Evolutionary conservation across 2,329 filamentous ascomycete genomes (phyloP), one percentile per base, ranked within the genome.

Genomic region (Ascomycota sp.): DNA sequence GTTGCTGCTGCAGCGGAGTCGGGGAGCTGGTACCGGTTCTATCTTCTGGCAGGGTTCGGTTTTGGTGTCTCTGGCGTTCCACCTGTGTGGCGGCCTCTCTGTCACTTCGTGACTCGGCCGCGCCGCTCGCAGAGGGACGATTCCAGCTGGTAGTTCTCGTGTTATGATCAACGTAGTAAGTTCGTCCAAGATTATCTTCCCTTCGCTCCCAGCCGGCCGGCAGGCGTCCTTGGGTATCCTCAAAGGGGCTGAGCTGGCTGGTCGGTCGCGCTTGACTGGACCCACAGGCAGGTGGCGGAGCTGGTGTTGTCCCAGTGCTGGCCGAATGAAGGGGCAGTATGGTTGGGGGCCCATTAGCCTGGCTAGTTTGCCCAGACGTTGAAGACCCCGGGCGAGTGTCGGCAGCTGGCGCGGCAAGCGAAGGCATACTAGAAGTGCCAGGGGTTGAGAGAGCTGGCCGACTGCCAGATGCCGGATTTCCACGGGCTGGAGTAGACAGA

Each of bases 151-250:
- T 98, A 36, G 89, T 86, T 46, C 89, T 68, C 6, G 84, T 92
- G 53, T 95, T 95, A 53, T 95, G 89, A 49, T 98, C 89, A 34
- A 98, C 89, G 51, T 95, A 98, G 52, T 98, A 98, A 16, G 86
- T 95, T 47, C 89, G 71, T 34, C 89, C 86, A 30, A 95, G 57
- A 44, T 93, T 89, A 52, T 98, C 89, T 54, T 95, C 86, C 36
- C 89, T 72, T 36, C 89, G 74, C 58, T 98, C 89, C 86, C 89
- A 98, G 27, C 89, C 89, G 33, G 79, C 74, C 27, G 89, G 89
- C 35, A 98, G 58, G 44, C 86, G 75, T 37, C 89, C 89, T 49
- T 93, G 84, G n/a, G 75, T 72, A 56, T 98, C 89, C 57, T 95
- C 86, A 43, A 98, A 98, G 1, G 86, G 84, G 47, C 83, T 93